Percentiles rank a stretch among this genome's conserved stretches.
These are phyloP conservation scores for Cucurbita ficifolia DNA, from an alignment of 306 rosid genomes.

Conservation along the genomic window DNA sequence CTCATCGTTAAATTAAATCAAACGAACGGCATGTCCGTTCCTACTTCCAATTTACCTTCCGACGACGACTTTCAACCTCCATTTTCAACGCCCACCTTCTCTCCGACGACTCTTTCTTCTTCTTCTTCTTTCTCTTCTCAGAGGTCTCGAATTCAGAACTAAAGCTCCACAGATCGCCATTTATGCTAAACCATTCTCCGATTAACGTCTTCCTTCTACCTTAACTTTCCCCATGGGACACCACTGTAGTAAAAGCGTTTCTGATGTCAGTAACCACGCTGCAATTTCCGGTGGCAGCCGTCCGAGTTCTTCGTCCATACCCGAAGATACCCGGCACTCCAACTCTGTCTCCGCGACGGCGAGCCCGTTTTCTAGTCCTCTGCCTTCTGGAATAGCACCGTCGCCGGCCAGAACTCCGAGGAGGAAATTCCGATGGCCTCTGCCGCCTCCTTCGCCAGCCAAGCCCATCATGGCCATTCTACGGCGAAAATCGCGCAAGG, in stretches of 20 bases:
- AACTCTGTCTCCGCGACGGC: background rate
- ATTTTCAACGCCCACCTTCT: background rate
- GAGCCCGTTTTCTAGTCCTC: constrained; percentile 34
- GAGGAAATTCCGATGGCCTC: constrained; percentile 83
- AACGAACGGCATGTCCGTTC: background rate
- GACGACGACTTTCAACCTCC: background rate
- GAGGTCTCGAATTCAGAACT: too few species aligned
- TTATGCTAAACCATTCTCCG: background rate
- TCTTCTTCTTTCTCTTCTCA: background rate
- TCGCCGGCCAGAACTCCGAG: constrained; percentile 78
- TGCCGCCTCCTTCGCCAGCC: constrained; percentile 95
- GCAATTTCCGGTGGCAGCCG: background rate
- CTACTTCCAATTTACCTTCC: background rate
- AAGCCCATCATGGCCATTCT: constrained; percentile 78
- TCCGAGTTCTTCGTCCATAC: too few species aligned
- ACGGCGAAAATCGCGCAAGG: constrained; percentile 50
- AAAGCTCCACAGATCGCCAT: too few species aligned
- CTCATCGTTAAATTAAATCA: background rate
- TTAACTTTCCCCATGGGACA: background rate
- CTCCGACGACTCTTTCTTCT: background rate
- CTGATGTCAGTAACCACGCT: background rate
- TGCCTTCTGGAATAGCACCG: constrained; percentile 72
- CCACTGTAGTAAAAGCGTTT: background rate
- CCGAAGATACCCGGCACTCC: background rate
- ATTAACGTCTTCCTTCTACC: background rate